These are phyloP conservation scores for Delitschia confertaspora DNA, from an alignment of 495 filamentous ascomycete species.

Conservation along the genomic window DNA sequence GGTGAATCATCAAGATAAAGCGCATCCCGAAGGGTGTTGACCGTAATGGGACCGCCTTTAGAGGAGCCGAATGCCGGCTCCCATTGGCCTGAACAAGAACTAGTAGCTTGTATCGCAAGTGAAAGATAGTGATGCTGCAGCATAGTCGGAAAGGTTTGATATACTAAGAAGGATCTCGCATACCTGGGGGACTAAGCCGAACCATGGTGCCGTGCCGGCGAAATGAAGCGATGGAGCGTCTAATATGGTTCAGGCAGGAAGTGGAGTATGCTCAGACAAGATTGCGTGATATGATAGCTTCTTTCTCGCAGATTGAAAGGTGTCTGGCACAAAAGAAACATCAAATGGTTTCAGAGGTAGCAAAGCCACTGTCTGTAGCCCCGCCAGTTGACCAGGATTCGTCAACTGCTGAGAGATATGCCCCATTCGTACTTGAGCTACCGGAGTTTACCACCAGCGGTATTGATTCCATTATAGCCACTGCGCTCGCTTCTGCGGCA, in stretches of 20 bases:
- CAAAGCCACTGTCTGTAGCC: slow-evolving; percentile 23
- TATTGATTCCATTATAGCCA: slow-evolving; percentile 27
- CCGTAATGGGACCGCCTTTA: slow-evolving; percentile 46
- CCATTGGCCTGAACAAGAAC: slow-evolving; percentile 14
- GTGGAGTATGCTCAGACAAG: slow-evolving; percentile 63
- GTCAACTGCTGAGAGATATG: slow-evolving; percentile 28
- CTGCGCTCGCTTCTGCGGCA: slow-evolving; percentile 22
- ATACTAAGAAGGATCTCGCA: slow-evolving; percentile 69
- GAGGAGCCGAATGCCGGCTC: slow-evolving; percentile 6
- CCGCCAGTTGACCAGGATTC: slow-evolving; percentile 27
- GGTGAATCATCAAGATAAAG: slow-evolving; percentile 56
- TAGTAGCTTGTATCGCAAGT: slow-evolving; percentile 59
- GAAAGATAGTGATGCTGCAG: slow-evolving; percentile 56
- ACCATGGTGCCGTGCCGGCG: slow-evolving; percentile 60
- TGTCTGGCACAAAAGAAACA: slow-evolving; percentile 26
- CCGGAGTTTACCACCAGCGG: slow-evolving; percentile 21
- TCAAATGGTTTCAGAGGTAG: slow-evolving; percentile 24
- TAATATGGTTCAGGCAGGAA: slow-evolving; percentile 83
- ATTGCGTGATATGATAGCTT: slow-evolving; percentile 60
- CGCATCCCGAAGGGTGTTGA: slow-evolving; percentile 43
- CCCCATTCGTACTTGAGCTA: slow-evolving; percentile 3
- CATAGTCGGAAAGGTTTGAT: slow-evolving; percentile 71
- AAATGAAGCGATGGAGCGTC: slow-evolving; percentile 57
- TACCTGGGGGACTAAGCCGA: slow-evolving; percentile 54
- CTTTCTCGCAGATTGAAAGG: slow-evolving; percentile 27